A percentile compares a stretch with the other conserved stretches of the same genome.
These are phyloP conservation scores for Leersia perrieri DNA, from an alignment of 176 grass and related monocot genomes.

Conservation along the genomic window DNA sequence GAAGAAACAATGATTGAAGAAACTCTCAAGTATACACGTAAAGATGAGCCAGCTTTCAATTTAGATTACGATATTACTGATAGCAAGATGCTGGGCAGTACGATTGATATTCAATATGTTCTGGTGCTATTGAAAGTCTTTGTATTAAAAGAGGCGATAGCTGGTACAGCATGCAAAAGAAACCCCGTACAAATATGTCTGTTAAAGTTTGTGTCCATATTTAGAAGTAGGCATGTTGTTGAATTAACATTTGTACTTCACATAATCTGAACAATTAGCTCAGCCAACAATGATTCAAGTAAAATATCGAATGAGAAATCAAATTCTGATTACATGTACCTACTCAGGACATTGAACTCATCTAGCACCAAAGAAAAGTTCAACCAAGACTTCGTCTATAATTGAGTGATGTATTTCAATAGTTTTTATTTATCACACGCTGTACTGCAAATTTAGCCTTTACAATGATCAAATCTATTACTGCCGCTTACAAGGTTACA, in stretches of 20 bases:
- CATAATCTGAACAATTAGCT: neutral
- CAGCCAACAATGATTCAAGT: neutral
- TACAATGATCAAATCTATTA: neutral
- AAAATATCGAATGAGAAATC: neutral
- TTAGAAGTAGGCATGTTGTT: neutral
- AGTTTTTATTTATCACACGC: neutral
- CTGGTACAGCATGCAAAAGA: neutral
- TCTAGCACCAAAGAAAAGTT: constrained; percentile 7
- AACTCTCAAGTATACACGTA: too few relatives aligned
- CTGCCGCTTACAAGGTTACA: too few relatives aligned
- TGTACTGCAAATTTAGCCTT: neutral
- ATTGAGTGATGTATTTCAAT: neutral
- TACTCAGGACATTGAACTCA: neutral
- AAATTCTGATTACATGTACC: neutral
- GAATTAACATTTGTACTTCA: neutral
- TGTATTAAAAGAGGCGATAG: neutral
- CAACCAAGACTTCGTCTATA: neutral
- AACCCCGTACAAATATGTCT: neutral
- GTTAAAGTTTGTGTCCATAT: neutral
- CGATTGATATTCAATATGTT: neutral
- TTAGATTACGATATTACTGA: neutral
- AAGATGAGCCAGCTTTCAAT: neutral
- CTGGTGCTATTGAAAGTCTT: neutral
- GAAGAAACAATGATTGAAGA: neutral
- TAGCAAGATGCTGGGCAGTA: neutral